phyloP scores from a whole-genome alignment of 192 early-diverging fungal species.

The Coemansia sp. region DNA sequence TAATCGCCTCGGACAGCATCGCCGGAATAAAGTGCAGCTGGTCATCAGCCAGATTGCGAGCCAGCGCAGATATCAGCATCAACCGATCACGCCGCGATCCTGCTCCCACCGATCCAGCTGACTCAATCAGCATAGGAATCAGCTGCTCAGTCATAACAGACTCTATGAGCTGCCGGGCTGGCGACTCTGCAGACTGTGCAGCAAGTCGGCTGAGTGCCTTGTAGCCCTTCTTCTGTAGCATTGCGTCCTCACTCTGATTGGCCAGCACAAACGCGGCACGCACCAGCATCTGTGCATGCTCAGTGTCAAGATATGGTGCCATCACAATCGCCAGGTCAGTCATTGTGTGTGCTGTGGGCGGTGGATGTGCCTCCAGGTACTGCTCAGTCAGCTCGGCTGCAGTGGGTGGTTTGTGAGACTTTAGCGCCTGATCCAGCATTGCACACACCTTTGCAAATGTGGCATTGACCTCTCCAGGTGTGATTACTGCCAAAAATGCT shows the following conservation, averaged over 20 bases:
- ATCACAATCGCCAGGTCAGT: constrained; percentile 79
- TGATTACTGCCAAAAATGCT: constrained; percentile 65
- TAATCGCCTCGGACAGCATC: constrained; percentile 86
- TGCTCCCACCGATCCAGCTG: constrained; percentile 61
- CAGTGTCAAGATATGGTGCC: constrained; percentile 70
- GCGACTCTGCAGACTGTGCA: constrained; percentile 34
- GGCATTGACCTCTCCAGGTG: constrained; percentile 59
- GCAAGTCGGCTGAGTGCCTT: constrained; percentile 68
- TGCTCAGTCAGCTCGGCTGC: constrained; percentile 54
- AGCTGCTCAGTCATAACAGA: constrained; percentile 59
- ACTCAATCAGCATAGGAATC: constrained; percentile 75
- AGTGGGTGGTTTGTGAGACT: constrained; percentile 54
- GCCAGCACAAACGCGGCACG: constrained; percentile 47
- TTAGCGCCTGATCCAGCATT: constrained; percentile 61
- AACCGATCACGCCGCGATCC: constrained; percentile 85
- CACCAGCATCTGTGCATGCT: constrained; percentile 63
- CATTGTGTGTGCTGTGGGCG: constrained; percentile 82
- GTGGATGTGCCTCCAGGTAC: constrained; percentile 56
- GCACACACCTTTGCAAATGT: constrained; percentile 65
- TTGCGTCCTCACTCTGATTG: constrained; percentile 65
- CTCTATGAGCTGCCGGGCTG: constrained; percentile 31
- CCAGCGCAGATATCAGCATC: constrained; percentile 62
- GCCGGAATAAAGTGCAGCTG: constrained; percentile 86
- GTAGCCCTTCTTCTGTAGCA: constrained; percentile 94
- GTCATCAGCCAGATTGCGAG: constrained; percentile 61